Conservation (phyloP, 1,139 yeast species). For the Sugiyamaella neomexicana region DNA sequence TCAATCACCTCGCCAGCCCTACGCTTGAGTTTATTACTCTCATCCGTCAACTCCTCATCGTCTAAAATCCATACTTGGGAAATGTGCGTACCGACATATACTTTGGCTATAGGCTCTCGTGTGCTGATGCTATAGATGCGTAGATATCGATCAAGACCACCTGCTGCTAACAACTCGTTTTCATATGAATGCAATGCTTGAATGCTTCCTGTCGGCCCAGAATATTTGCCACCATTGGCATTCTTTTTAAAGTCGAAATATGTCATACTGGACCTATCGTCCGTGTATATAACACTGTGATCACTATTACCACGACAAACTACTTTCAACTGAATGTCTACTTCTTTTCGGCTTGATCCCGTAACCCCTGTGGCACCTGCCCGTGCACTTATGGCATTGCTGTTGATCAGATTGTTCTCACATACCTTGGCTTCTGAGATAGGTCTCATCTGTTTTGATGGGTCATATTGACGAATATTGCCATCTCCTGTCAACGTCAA, state of each 20-base stretch:
- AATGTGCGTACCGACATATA: constrained; percentile 75
- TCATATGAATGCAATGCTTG: constrained; percentile 27
- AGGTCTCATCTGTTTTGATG: constrained; percentile 37
- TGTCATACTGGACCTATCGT: constrained; percentile 30
- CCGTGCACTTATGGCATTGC: constrained; percentile 1
- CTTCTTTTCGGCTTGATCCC: constrained; percentile 11
- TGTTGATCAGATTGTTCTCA: constrained; percentile 3
- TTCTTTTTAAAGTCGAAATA: constrained; percentile 24
- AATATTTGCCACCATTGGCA: constrained; percentile 29
- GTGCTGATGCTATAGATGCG: constrained; percentile 66
- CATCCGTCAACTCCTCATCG: constrained; percentile 25
- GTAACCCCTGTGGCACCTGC: constrained; percentile 20
- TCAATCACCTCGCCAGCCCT: constrained; percentile 16
- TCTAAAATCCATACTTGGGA: constrained; percentile 53
- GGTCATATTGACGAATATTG: constrained; percentile 46
- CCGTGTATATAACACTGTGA: constrained; percentile 30
- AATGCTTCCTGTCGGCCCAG: constrained; percentile 37
- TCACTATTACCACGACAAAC: constrained; percentile 23
- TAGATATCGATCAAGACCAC: constrained; percentile 84
- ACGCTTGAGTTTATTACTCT: constrained; percentile 23
- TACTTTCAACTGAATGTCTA: constrained; percentile 25
- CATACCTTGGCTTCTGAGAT: constrained; percentile 25
- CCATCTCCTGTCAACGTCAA: constrained; percentile 72
- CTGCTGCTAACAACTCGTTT: constrained; percentile 49
- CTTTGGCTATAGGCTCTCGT: constrained; percentile 65